Base-by-base conservation (phyloP, 2,329 filamentous ascomycete genomes). In the Raffaelea arxii region DNA sequence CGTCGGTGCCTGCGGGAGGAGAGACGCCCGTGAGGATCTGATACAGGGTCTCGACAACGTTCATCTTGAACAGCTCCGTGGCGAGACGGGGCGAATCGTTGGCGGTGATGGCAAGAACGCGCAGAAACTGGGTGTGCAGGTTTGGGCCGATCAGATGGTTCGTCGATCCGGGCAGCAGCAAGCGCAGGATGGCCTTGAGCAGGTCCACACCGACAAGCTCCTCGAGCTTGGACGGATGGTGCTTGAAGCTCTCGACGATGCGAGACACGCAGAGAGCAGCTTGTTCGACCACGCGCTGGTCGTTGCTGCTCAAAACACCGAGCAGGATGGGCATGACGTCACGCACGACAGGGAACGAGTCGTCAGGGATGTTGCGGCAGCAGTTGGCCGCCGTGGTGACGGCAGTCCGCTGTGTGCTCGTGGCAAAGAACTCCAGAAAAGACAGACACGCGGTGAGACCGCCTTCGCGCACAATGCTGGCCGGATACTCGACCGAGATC, bases 341-440 rank as follows among this genome's bases (percentile, higher is more conserved):
- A 59, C 83, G 80, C 42, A 98, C 86, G 10, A 94, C 90, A 1
- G 81, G 72, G 59, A 98, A 98, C 0, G 88, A 94, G 58, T 97
- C 92, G 56, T 91, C 84, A 2, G 90, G 87, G 18, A 98, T 92
- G 60, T 96, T 96, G 52, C 92, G 86, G 63, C 94, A 98, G 68
- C 92, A 98, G 60, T 98, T 98, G 47, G 92, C 94, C 10, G 94
- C 92, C 12, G 91, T 98, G 3, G 90, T 97, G 7, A 98, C 92
- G 6, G 92, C 92, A 14, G 91, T 96, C 54, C 92, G 80, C 65
- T 98, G 92, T 2, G 92, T 97, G 63, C 91, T 92, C 0, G 92
- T 98, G 16, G 91, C 85, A 59, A 98, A 98, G 66, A 98, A 98
- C 62, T 98, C 92, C 48, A 98, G 77, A 61, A 92, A 97, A 0